Base-by-base conservation (phyloP, 1,284 basidiomycete species). In the Peniophora sp. region DNA sequence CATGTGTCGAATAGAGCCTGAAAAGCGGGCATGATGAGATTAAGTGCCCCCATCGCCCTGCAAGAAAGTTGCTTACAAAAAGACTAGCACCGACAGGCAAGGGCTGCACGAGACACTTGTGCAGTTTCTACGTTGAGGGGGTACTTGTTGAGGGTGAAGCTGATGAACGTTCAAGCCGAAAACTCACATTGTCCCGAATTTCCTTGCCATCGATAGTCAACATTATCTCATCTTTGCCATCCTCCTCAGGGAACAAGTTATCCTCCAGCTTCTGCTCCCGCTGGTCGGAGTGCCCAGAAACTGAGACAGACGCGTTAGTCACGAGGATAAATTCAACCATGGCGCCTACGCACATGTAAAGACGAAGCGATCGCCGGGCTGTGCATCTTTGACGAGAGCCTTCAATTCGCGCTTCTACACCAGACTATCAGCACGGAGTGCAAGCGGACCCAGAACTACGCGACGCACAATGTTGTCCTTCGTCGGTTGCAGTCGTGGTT, bases 1-100 rank as follows among this genome's bases (percentile, higher is more conserved):
- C 73, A 76, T 0, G 73, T 71, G 57, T 77, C 74, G 49, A 77
- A 70, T 27, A 78, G 65, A 3, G 75, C 72, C 66, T 70, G 23
- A n/a, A 32, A 6, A 5, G 27, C 12, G 12, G 5, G 38, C n/a
- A 41, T 20, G 16, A 16, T 41, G 2, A 22, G 3, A 27, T 2
- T 19, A 9, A 2, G 20, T 36, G 41, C 53, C 16, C 35, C 3
- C 2, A 23, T 19, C 32, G 24, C 32, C 11, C 1, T 10, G 11
- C 1, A 38, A 45, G 48, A 16, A 14, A 51, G 35, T 11, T 16
- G 34, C 32, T 14, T 9, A 61, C 69, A 3, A 20, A 70, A 61
- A 77, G 63, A 35, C 65, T 65, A 48, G 65, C 65, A 10, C 69
- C 73, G 10, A 55, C 54, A 32, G 74, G 72, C 20, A 78, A 64